phyloP scores from a whole-genome alignment of 2,329 filamentous ascomycete genomes.

The Aspergillus pseudoviridinutans region DNA sequence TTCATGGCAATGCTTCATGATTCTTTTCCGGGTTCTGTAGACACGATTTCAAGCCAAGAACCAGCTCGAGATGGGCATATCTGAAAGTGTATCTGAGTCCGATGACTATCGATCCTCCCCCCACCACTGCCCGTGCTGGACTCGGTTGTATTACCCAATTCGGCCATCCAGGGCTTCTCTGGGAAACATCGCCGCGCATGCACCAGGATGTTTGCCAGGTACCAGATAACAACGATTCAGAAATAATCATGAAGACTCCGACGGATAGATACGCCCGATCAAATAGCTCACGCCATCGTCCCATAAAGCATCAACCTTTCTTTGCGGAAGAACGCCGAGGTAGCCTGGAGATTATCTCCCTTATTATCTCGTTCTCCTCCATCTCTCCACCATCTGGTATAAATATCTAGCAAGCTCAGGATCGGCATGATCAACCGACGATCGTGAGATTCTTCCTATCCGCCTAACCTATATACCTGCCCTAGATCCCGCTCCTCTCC shows the following conservation, averaged over 20 bases:
- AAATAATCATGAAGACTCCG: too few relatives aligned
- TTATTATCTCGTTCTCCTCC: neutral
- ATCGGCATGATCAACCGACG: conserved; percentile 5
- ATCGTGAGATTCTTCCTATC: neutral
- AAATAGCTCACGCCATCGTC: too few relatives aligned
- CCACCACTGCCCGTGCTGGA: neutral
- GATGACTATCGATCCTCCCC: neutral
- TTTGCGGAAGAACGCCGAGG: neutral
- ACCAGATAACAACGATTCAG: neutral
- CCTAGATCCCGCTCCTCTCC: neutral
- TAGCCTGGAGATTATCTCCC: neutral
- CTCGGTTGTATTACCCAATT: neutral
- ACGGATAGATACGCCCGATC: neutral
- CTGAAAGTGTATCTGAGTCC: neutral
- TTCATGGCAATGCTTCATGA: neutral
- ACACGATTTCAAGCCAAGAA: neutral
- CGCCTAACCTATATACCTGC: neutral
- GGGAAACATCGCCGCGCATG: neutral
- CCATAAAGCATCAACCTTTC: neutral
- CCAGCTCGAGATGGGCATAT: neutral
- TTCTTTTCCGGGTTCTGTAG: neutral
- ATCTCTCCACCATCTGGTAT: neutral
- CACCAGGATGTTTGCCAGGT: neutral
- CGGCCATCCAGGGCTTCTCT: neutral
- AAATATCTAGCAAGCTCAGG: neutral